Conservation (phyloP, 1,139 yeast species). For the Pichia norvegensis region DNA sequence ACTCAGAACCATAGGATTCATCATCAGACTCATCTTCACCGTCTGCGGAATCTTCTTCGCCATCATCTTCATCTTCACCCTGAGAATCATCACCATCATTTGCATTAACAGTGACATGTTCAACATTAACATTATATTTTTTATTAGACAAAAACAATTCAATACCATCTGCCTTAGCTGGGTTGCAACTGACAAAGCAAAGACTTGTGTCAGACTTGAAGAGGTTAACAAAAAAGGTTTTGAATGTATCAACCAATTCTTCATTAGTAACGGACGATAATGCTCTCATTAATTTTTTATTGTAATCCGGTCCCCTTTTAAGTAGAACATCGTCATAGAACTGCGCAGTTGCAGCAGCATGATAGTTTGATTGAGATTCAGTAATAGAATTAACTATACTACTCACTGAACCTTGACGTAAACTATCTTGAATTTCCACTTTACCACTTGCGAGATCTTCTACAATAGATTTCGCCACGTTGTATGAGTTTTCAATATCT, state of each 20-base stretch:
- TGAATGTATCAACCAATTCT: slow-evolving; percentile 50
- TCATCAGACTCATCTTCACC: slow-evolving; percentile 7
- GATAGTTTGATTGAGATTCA: slow-evolving; percentile 49
- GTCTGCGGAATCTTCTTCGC: no score
- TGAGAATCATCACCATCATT: slow-evolving; percentile 11
- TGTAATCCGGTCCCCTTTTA: slow-evolving; percentile 62
- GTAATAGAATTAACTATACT: slow-evolving; percentile 68
- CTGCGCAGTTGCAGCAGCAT: slow-evolving; percentile 58
- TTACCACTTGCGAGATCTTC: slow-evolving; percentile 49
- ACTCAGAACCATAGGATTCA: slow-evolving; percentile 3
- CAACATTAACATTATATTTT: slow-evolving; percentile 59
- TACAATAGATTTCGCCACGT: slow-evolving; percentile 62
- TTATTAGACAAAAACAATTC: slow-evolving; percentile 36
- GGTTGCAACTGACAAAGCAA: slow-evolving; percentile 68
- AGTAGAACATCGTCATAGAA: slow-evolving; percentile 60
- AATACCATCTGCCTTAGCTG: slow-evolving; percentile 48
- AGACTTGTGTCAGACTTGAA: slow-evolving; percentile 51
- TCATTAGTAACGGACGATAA: slow-evolving; percentile 46
- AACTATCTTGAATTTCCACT: slow-evolving; percentile 45
- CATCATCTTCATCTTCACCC: slow-evolving; percentile 16
- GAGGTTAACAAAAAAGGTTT: slow-evolving; percentile 52
- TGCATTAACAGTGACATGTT: slow-evolving; percentile 26
- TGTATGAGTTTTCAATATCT: slow-evolving; percentile 67
- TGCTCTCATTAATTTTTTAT: slow-evolving; percentile 36
- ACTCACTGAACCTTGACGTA: slow-evolving; percentile 67